Conservation (phyloP, 345 rosid genomes). For the Mangifera indica region DNA sequence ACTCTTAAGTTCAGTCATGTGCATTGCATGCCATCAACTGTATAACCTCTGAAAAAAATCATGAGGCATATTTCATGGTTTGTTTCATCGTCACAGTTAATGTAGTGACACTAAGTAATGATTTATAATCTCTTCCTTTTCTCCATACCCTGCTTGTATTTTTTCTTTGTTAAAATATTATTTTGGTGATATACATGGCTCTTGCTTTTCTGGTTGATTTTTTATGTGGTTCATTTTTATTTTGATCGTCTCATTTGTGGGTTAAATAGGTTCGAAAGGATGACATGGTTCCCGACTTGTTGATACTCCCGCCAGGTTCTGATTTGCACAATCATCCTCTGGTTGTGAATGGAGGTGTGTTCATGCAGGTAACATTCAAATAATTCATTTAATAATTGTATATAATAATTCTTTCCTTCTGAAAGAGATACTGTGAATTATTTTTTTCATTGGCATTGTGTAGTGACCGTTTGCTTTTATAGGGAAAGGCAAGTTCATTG, state of each 20-base stretch:
- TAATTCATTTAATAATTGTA: background rate
- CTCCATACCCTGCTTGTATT: slow-evolving; percentile 3
- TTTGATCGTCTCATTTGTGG: slow-evolving; percentile 11
- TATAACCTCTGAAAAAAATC: background rate
- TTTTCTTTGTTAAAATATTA: background rate
- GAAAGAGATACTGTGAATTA: background rate
- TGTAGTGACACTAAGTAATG: background rate
- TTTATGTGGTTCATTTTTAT: background rate
- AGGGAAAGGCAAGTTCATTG: slow-evolving; percentile 99
- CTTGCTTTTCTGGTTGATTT: background rate
- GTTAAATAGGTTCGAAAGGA: slow-evolving; percentile 68
- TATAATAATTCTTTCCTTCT: background rate
- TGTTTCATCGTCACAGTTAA: slow-evolving; percentile 6
- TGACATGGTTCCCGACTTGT: slow-evolving; percentile 64
- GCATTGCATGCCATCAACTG: background rate
- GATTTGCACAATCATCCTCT: slow-evolving; percentile 87
- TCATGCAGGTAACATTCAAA: slow-evolving; percentile 59
- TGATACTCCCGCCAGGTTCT: slow-evolving; percentile 70
- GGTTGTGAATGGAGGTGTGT: slow-evolving; percentile 66
- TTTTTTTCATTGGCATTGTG: background rate
- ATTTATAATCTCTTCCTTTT: background rate
- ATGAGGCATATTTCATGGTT: background rate
- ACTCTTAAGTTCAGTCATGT: background rate
- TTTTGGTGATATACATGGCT: background rate
- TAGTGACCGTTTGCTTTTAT: slow-evolving; percentile 13